These are phyloP conservation scores for Pilatotrama ljubarskyi DNA, from an alignment of 768 basidiomycete genomes.

Conservation along the genomic window DNA sequence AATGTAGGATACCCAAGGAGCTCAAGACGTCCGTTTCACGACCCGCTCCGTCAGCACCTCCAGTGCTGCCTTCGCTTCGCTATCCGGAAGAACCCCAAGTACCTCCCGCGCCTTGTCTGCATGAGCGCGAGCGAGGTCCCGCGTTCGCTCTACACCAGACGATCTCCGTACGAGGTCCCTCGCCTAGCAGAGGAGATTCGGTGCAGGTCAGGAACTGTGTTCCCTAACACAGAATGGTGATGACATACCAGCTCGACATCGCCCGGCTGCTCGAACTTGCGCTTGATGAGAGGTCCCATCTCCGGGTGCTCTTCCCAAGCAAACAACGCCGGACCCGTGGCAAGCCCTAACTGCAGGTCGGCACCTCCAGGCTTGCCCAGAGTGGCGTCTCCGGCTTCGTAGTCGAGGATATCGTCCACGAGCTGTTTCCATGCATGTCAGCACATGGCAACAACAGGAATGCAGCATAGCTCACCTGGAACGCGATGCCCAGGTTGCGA, in stretches of 20 bases:
- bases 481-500: slow-evolving; percentile 89
- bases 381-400: slow-evolving; percentile 66
- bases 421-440: slow-evolving; percentile 50
- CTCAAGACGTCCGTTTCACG: slow-evolving; percentile 57
- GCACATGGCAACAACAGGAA: background rate
- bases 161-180: slow-evolving; percentile 65
- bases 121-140: slow-evolving; percentile 71
- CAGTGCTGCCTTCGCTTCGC: slow-evolving; percentile 77
- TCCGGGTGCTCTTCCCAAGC: slow-evolving; percentile 84
- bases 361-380: slow-evolving; percentile 89
- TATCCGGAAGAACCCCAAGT: slow-evolving; percentile 72
- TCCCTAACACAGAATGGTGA: background rate
- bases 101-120: slow-evolving; percentile 75
- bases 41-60: slow-evolving; percentile 70
- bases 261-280: slow-evolving; percentile 74
- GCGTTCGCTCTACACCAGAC: slow-evolving; percentile 77
- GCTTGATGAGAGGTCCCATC: slow-evolving; percentile 72
- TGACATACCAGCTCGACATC: slow-evolving; percentile 75
- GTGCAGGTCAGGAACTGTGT: background rate
- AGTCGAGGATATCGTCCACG: slow-evolving; percentile 94
- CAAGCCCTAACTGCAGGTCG: slow-evolving; percentile 60
- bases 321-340: slow-evolving; percentile 84
- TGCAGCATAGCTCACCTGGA: slow-evolving; percentile 61
- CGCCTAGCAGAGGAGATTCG: slow-evolving; percentile 46
- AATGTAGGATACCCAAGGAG: slow-evolving; percentile 13